phyloP scores from a whole-genome alignment of 1,284 basidiomycete species.

The Sanguinoderma infundibulare region DNA sequence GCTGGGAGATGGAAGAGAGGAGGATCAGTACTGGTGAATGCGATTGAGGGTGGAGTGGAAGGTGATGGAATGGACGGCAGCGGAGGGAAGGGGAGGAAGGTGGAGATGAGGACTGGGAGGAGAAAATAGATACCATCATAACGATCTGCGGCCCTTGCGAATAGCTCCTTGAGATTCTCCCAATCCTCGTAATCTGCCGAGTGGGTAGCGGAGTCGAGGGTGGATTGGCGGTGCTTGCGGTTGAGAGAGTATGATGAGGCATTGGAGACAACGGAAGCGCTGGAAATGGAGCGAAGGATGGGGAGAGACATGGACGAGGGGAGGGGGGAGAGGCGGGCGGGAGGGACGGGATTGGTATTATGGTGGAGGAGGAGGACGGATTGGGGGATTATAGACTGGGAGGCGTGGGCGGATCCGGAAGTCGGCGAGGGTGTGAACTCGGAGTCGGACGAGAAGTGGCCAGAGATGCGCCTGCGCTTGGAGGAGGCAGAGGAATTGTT shows the following conservation, averaged over 20 bases:
- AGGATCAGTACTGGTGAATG: conserved; percentile 8
- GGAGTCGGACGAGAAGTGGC: conserved; percentile 21
- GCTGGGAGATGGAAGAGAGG: conserved; percentile 34
- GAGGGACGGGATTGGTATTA: not conserved
- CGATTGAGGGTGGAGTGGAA: not conserved
- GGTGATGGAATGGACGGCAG: conserved; percentile 11
- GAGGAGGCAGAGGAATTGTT: conserved; percentile 28
- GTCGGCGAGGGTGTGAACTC: conserved; percentile 20
- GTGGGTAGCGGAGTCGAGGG: conserved; percentile 26
- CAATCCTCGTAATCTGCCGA: conserved; percentile 54
- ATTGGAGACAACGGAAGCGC: conserved; percentile 11
- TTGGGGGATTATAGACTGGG: conserved; percentile 14
- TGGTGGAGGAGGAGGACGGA: conserved; percentile 14
- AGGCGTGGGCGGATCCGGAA: conserved; percentile 20
- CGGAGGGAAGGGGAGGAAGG: not conserved
- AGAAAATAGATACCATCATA: conserved; percentile 54
- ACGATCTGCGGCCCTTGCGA: conserved; percentile 54
- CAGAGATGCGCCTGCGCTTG: conserved; percentile 36
- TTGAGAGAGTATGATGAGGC: conserved; percentile 5
- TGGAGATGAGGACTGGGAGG: not conserved
- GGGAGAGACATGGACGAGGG: conserved; percentile 8
- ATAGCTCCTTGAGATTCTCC: conserved; percentile 67
- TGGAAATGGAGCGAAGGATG: conserved; percentile 7
- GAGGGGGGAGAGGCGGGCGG: not conserved
- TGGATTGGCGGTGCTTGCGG: conserved; percentile 11